Evolutionary conservation across 331 rosid genomes (phyloP), one percentile per base, ranked within the genome.

Genomic region (Arachis monticola): DNA sequence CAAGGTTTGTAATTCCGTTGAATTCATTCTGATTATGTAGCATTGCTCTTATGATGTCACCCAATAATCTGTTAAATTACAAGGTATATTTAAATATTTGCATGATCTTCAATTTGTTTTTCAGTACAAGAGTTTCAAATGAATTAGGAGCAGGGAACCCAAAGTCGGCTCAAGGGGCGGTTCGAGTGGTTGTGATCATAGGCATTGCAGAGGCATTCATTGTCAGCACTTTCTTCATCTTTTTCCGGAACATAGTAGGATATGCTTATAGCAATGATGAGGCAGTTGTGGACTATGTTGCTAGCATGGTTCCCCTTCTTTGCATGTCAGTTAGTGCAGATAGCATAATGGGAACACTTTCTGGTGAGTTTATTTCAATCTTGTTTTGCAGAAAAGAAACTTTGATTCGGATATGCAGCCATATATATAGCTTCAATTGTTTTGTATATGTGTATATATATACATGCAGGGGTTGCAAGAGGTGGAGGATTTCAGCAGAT

Each of bases 41-140:
- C 56, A 51, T 51, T 12, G 12, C 7, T 64, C 17, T 10, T 9
- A 1, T 58, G 35, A 12, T 65, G 2, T 3, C 10, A 14, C 59
- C 7, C 0, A 32, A 11, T 45, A 0, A 22, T 63, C 0, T 64
- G 32, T 22, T 74, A 17, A 17, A 13, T 65, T 17, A n/a, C 57
- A 55, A 11, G 1, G 32, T 31, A 31, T n/a, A 22, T 3, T 2
- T 27, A 27, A 27, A 27, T 10, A 13, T 3, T 35, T 35, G 2
- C 30, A 58, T 30, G 52, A 64, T 61, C 8, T 10, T 62, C 1
- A 27, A 27, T 27, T 27, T 58, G 64, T 41, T 46, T 40, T 41
- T 55, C 77, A 88, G 93, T 45, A 91, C 89, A 64, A 83, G 92
- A 3, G 91, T 86, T 12, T 89, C 97, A 2, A 91, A 91, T 64